Percentiles rank a stretch among this genome's conserved stretches.
These are phyloP conservation scores for Leishmania tarentolae DNA, from an alignment of 208 protist species.

Conservation along the genomic window DNA sequence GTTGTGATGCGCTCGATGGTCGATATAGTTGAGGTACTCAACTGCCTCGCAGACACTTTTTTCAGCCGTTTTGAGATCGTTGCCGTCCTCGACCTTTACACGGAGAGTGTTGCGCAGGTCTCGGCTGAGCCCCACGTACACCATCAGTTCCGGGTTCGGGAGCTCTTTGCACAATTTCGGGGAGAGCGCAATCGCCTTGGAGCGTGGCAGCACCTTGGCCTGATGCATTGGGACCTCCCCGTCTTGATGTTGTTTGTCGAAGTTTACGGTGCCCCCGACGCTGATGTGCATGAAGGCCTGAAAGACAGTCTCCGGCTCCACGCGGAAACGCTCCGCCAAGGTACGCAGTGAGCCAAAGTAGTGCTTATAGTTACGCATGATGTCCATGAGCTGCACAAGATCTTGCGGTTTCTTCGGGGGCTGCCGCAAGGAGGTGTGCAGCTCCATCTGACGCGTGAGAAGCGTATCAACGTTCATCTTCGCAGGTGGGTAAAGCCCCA, in stretches of 20 bases:
- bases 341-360: slow-evolving; percentile 64
- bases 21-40: slow-evolving; percentile 86
- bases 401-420: slow-evolving; percentile 66
- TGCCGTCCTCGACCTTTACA: slow-evolving; percentile 90
- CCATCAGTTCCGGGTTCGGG: slow-evolving; percentile 59
- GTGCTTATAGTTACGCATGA: slow-evolving; percentile 57
- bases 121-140: slow-evolving; percentile 66
- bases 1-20: slow-evolving; percentile 44
- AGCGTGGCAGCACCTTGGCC: slow-evolving; percentile 84
- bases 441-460: slow-evolving; percentile 88
- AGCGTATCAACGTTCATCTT: slow-evolving; percentile 72
- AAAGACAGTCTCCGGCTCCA: slow-evolving; percentile 71
- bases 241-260: slow-evolving; percentile 79
- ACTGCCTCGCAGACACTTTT: slow-evolving; percentile 55
- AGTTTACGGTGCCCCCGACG: slow-evolving; percentile 70
- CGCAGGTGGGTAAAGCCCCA: background rate
- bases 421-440: slow-evolving; percentile 78
- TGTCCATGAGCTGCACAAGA: slow-evolving; percentile 60
- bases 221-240: slow-evolving; percentile 90
- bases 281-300: slow-evolving; percentile 90
- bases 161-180: slow-evolving; percentile 54
- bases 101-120: slow-evolving; percentile 69
- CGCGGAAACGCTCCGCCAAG: slow-evolving; percentile 41
- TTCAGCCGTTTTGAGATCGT: slow-evolving; percentile 79
- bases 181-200: slow-evolving; percentile 70